Evolutionary conservation across 1,284 basidiomycete genomes (phyloP), one percentile per base, ranked within the genome.

Genomic region (Ceratobasidium sp.): DNA sequence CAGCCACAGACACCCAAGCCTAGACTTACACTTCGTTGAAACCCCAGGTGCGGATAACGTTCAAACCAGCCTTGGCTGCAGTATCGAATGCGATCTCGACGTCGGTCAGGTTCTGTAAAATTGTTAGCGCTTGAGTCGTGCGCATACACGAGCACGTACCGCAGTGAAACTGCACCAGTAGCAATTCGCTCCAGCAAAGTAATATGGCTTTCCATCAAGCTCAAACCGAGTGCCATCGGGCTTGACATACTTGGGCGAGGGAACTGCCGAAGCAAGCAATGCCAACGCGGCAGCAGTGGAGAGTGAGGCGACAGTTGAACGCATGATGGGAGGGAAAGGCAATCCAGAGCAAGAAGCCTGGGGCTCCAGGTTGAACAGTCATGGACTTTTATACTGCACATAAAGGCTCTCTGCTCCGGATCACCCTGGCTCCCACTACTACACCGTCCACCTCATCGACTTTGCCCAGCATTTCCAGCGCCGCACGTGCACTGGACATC

Each of bases 141-240:
- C 25, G 32, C 22, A 29, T 31, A 42, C 34, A 34, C 6, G 13
- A 27, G 12, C 17, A 62, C 54, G 27, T 31, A 71, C 73, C 55
- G 76, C 75, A 20, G 74, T 71, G 65, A 56, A 72, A 8, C 62
- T 73, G 64, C 71, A 69, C 73, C 73, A 77, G 77, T 89, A 90
- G 1, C 84, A 85, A 72, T 87, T 87, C 0, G 88, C 87, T 15
- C 87, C 89, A 43, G 87, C 77, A 72, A 86, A 87, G 31, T 77
- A 78, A 74, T 89, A 83, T 4, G 78, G 73, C 64, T 57, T 70
- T 17, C 70, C 71, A 56, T 72, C 65, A 34, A 72, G 29, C 40
- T 62, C 54, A 53, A 72, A 72, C 7, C 52, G 64, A 13, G 64
- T 67, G 29, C 64, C 64, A 34, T 67, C 64, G 5, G 64, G 35